These are phyloP conservation scores for Odonthalia washingtoniensis DNA, from an alignment of 31 red algal genomes.

Conservation along the genomic window DNA sequence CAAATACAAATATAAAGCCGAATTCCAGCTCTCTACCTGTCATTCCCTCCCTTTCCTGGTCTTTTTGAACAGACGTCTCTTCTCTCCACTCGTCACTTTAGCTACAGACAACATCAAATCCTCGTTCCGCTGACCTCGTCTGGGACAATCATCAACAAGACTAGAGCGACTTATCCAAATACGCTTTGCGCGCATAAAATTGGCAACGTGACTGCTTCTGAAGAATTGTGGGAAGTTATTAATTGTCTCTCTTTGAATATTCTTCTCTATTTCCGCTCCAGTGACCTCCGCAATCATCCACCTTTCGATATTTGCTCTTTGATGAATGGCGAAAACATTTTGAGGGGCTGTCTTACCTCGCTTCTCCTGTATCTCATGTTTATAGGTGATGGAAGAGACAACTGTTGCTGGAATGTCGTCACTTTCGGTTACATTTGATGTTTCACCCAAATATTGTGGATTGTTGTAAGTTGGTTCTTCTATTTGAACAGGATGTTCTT, in stretches of 20 bases:
- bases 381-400: too few relatives aligned
- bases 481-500: too few relatives aligned
- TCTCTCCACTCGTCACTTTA: not conserved
- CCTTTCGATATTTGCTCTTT: too few relatives aligned
- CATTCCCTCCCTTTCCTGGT: not conserved
- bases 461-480: too few relatives aligned
- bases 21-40: not conserved
- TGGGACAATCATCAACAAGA: not conserved
- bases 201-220: not conserved
- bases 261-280: too few relatives aligned
- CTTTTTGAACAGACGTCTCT: not conserved
- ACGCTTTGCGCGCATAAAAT: not conserved
- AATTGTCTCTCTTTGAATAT: not conserved
- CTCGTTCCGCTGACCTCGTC: not conserved
- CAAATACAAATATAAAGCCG: not conserved
- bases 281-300: too few relatives aligned
- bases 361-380: too few relatives aligned
- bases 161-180: not conserved
- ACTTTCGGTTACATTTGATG: too few relatives aligned
- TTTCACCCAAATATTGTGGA: too few relatives aligned
- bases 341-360: too few relatives aligned
- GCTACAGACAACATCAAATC: not conserved
- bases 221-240: not conserved
- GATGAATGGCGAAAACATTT: too few relatives aligned
- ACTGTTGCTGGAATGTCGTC: too few relatives aligned